These are phyloP conservation scores for Helichrysum umbraculigerum DNA, from an alignment of 129 eudicot species.

Conservation along the genomic window DNA sequence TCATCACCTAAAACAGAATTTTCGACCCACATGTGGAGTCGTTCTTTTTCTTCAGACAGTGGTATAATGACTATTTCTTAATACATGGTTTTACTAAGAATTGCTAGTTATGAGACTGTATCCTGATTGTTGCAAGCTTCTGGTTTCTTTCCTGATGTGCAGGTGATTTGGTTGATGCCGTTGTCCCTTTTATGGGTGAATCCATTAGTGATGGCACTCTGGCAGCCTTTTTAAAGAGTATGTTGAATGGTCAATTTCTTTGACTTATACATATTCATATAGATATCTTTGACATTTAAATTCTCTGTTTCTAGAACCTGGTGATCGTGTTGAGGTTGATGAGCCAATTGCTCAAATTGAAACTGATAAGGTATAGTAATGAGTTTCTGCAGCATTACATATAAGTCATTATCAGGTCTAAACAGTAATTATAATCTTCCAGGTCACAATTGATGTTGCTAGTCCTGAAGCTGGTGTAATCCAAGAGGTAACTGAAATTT, in stretches of 20 bases:
- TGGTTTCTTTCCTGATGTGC: constrained; percentile 15
- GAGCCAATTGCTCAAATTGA: constrained; percentile 75
- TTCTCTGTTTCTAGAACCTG: constrained; percentile 52
- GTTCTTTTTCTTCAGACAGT: constrained; percentile 57
- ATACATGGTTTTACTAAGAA: not conserved
- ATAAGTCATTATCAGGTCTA: not conserved
- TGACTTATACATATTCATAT: not conserved
- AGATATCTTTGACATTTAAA: not conserved
- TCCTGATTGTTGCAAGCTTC: not conserved
- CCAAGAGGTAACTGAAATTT: constrained; percentile 38
- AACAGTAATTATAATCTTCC: constrained; percentile 25
- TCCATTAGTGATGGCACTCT: constrained; percentile 69
- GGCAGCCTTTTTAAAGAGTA: constrained; percentile 59
- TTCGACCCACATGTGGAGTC: constrained; percentile 26
- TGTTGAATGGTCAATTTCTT: constrained; percentile 30
- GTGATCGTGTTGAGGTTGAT: constrained; percentile 58
- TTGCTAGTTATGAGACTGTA: constrained; percentile 4
- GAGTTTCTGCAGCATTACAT: constrained; percentile 14
- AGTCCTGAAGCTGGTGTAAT: constrained; percentile 69
- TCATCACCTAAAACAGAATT: constrained; percentile 29
- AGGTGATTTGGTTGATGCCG: constrained; percentile 72
- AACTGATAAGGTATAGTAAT: constrained; percentile 62
- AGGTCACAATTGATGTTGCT: constrained; percentile 72
- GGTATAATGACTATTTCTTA: constrained; percentile 30
- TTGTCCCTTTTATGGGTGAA: constrained; percentile 73